Conservation (phyloP, 306 rosid genomes). For the Castanea crenata region DNA sequence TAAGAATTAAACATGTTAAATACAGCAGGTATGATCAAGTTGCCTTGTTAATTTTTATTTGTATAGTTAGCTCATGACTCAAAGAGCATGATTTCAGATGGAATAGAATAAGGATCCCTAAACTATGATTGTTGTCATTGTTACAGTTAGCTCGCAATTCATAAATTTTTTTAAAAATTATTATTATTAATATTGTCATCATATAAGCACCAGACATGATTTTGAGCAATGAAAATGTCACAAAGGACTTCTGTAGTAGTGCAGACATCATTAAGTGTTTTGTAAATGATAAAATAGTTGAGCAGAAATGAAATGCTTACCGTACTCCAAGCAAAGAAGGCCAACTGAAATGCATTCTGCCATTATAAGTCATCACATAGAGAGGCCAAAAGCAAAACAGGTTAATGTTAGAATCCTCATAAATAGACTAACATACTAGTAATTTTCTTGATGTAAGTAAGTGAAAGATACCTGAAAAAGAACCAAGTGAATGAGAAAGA, state of each 20-base stretch:
- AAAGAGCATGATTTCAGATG: too few relatives aligned
- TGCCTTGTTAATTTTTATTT: too few relatives aligned
- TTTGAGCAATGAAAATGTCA: neutral
- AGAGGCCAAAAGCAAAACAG: neutral
- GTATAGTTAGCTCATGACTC: too few relatives aligned
- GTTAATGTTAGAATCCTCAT: neutral
- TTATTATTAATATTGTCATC: too few relatives aligned
- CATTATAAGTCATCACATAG: neutral
- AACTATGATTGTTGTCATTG: too few relatives aligned
- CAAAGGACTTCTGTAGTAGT: neutral
- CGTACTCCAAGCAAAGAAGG: constrained; percentile 66
- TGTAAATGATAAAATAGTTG: neutral
- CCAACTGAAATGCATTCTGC: constrained; percentile 83
- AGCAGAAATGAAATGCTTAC: constrained; percentile 39
- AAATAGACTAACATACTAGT: neutral
- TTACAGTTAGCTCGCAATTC: too few relatives aligned
- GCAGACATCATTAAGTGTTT: too few relatives aligned
- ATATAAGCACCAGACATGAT: too few relatives aligned
- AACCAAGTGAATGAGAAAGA: constrained; percentile 62
- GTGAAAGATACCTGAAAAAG: constrained; percentile 61
- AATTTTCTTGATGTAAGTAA: neutral
- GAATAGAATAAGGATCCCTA: too few relatives aligned
- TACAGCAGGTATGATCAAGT: too few relatives aligned
- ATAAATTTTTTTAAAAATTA: too few relatives aligned
- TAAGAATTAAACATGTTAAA: neutral